Base-by-base conservation (phyloP, 2,329 filamentous ascomycete genomes). In the Talaromyces amestolkiae region DNA sequence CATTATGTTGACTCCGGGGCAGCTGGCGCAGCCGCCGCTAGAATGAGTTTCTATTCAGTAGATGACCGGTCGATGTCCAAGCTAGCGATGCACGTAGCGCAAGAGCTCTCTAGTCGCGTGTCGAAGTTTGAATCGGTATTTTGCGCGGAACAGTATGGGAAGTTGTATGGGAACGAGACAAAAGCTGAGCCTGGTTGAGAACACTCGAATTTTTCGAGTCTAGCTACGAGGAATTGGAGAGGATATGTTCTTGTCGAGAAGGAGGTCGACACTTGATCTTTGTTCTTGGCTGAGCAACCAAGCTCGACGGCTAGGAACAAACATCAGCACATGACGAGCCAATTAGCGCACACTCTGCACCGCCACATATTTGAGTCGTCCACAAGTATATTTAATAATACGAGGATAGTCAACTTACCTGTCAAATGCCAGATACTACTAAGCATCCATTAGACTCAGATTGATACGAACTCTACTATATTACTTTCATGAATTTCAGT, bases 1-100 rank as follows among this genome's bases (percentile, higher is more conserved):
- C 84, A 89, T 87, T 77, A 75, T 78, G 69, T 69, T 31, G 41
- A 19, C 59, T 22, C 59, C 3, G 0, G 0, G 35, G 17, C 61
- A 45, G 47, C 35, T 24, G 39, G 47, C 22, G 61, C 61, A 43
- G 35, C 24, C 37, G 39, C 51, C 41, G 51, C 51, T 37, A 31
- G 35, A 15, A 13, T 15, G 3, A n/a, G n/a, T 2, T 11, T 59
- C 24, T 53, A 53, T 9, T n/a, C 56, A 33, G 39, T 45, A n/a
- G 37, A 19, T 1, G 35, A 31, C 22, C 11, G 22, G 22, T 45
- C 5, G 35, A 39, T 45, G 3, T 45, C 27, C 22, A 45, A 9
- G 33, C 35, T 45, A 13, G 33, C 17, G 33, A 51, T 41, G 35
- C 15, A 45, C n/a, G 22, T 43, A 27, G 22, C 22, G 37, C 37